Evolutionary conservation across 1,139 yeast species (phyloP).

Genomic region (Hemisphaericaspora xylofermentans): DNA sequence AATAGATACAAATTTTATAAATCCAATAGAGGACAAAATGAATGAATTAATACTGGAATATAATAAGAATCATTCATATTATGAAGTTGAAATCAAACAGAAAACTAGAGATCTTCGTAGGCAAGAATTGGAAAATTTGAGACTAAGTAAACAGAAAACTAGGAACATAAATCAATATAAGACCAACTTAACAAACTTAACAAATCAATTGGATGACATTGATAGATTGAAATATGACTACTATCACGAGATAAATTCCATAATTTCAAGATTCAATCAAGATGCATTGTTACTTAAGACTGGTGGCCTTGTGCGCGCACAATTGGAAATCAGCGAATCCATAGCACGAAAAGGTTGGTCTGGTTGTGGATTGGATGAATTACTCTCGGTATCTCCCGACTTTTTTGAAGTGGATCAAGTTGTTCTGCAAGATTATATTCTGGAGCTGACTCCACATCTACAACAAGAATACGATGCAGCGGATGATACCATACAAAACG

Average conservation of each 20-base stretch:
- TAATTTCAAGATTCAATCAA: conserved; percentile 43
- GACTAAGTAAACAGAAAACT: conserved; percentile 54
- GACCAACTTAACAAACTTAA: conserved; percentile 61
- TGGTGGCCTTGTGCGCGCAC: conserved; percentile 71
- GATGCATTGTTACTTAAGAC: conserved; percentile 52
- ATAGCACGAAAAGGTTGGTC: conserved; percentile 85
- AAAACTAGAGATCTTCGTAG: conserved; percentile 51
- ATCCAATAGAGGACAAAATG: conserved; percentile 50
- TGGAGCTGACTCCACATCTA: conserved; percentile 11
- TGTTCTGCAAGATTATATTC: conserved; percentile 3
- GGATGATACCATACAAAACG: conserved; percentile 4
- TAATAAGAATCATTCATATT: conserved; percentile 47
- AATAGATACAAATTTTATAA: conserved; percentile 51
- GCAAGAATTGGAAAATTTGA: conserved; percentile 57
- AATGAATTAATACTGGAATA: conserved; percentile 39
- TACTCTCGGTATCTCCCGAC: conserved; percentile 55
- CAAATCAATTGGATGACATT: conserved; percentile 74
- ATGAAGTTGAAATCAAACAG: conserved; percentile 52
- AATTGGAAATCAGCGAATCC: conserved; percentile 76
- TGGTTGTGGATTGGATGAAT: conserved; percentile 78
- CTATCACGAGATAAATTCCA: conserved; percentile 61
- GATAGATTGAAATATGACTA: conserved; percentile 75
- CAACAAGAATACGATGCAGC: conserved; percentile 9
- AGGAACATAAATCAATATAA: conserved; percentile 66
- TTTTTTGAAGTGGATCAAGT: conserved; percentile 36